Conservation (phyloP, 2,329 filamentous ascomycete species). For the Xylariaceae sp. region DNA sequence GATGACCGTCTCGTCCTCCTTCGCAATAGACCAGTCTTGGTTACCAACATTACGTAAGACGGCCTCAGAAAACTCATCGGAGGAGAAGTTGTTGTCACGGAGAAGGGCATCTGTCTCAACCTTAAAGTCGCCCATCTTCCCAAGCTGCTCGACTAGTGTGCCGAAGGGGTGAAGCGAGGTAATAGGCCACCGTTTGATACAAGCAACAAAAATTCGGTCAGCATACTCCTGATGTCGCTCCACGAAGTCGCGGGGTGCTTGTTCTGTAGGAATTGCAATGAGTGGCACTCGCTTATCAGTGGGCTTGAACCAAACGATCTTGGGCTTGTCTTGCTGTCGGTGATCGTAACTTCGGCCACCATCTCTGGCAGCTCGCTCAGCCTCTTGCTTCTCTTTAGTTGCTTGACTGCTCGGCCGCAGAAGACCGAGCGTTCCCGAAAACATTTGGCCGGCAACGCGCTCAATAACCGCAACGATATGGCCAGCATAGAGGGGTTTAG, state of each 20-base stretch:
- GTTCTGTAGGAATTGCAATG: constrained; percentile 96
- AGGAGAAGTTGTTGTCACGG: constrained; percentile 97
- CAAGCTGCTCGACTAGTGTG: constrained; percentile 93
- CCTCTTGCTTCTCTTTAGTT: constrained; percentile 98
- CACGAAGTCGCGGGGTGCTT: constrained; percentile 94
- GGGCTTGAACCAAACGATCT: constrained; percentile 99
- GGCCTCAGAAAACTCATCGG: constrained; percentile 95
- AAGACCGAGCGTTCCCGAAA: constrained; percentile 90
- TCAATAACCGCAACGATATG: constrained; percentile 97
- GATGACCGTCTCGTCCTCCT: constrained; percentile 71
- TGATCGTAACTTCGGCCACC: constrained; percentile 72
- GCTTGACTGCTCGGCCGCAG: constrained; percentile 95
- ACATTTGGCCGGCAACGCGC: constrained; percentile 96
- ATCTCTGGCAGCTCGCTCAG: constrained; percentile 86
- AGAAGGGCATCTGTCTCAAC: constrained; percentile 96
- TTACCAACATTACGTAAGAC: constrained; percentile 88
- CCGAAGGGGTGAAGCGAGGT: constrained; percentile 99
- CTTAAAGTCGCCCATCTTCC: constrained; percentile 94
- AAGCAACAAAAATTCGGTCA: constrained; percentile 96
- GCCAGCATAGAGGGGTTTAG: constrained; percentile 94
- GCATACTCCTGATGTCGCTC: constrained; percentile 98
- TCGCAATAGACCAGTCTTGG: constrained; percentile 82
- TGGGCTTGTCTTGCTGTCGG: constrained; percentile 90
- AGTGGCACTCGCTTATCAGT: constrained; percentile 97
- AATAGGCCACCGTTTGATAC: constrained; percentile 99